Conservation (phyloP, 768 basidiomycete species). For the Tephrocybe rancida region DNA sequence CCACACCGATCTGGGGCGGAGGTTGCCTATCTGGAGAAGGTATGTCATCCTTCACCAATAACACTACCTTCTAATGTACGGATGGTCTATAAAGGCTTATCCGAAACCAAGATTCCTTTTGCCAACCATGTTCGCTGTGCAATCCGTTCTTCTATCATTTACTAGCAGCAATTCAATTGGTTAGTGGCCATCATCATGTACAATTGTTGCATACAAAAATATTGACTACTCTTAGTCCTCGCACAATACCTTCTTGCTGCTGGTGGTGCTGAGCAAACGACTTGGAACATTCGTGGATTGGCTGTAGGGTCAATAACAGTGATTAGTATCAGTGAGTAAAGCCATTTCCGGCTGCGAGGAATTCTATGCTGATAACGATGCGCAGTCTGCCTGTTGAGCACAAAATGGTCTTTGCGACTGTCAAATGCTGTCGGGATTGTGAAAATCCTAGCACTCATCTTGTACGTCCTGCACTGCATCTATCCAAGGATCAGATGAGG, state of each 20-base stretch:
- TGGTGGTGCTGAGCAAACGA: conserved; percentile 26
- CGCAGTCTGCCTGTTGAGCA: conserved; percentile 33
- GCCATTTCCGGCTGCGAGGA: not conserved
- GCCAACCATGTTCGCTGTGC: conserved; percentile 44
- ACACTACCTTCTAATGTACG: not conserved
- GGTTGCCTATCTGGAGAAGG: conserved; percentile 49
- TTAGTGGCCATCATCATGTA: conserved; percentile 10
- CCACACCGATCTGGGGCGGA: conserved; percentile 52
- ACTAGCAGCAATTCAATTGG: conserved; percentile 41
- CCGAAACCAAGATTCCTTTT: conserved; percentile 43
- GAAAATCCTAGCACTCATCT: conserved; percentile 31
- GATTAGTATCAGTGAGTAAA: conserved; percentile 29
- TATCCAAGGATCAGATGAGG: not conserved
- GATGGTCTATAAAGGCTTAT: conserved; percentile 34
- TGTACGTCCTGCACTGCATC: conserved; percentile 23
- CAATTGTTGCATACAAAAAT: not conserved
- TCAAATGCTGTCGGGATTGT: conserved; percentile 35
- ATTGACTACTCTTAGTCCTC: conserved; percentile 26
- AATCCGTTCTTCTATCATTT: conserved; percentile 37
- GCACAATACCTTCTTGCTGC: conserved; percentile 38
- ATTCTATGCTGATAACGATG: not conserved
- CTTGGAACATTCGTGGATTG: conserved; percentile 37
- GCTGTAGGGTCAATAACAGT: conserved; percentile 34
- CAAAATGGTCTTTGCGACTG: conserved; percentile 39
- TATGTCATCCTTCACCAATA: conserved; percentile 10